Percentiles rank a stretch among this genome's conserved stretches.
Evolutionary conservation across 371 early-diverging fungal species (phyloP).

Genomic region (Gilbertella persicaria): DNA sequence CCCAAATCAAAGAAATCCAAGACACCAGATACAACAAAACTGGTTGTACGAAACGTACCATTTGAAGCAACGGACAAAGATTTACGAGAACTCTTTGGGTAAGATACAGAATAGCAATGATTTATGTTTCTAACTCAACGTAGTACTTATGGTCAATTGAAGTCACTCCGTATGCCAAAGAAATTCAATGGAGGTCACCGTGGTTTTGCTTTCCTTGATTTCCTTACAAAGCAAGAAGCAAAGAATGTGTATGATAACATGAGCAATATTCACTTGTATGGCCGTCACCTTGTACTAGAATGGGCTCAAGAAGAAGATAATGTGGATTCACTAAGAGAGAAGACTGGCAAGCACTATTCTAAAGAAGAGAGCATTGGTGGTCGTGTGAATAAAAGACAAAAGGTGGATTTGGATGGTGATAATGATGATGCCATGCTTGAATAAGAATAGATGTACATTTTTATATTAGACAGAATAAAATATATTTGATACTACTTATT

Average conservation of each 20-base stretch:
- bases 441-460: too few relatives aligned
- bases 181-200: slow-evolving; percentile 95
- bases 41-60: slow-evolving; percentile 97
- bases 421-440: slow-evolving; percentile 41
- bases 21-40: slow-evolving; percentile 69
- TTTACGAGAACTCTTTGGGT: slow-evolving; percentile 87
- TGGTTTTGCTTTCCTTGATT: slow-evolving; percentile 99
- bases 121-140: too few relatives aligned
- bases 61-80: slow-evolving; percentile 98
- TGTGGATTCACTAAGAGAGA: slow-evolving; percentile 66
- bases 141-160: slow-evolving; percentile 90
- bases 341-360: slow-evolving; percentile 66
- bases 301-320: slow-evolving; percentile 88
- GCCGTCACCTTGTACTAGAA: slow-evolving; percentile 96
- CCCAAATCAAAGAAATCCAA: slow-evolving; percentile 33
- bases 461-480: too few relatives aligned
- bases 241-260: slow-evolving; percentile 88
- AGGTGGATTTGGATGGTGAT: slow-evolving; percentile 52
- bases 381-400: slow-evolving; percentile 52
- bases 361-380: slow-evolving; percentile 54
- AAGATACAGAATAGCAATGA: slow-evolving; percentile 14
- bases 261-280: slow-evolving; percentile 96
- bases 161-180: slow-evolving; percentile 93
- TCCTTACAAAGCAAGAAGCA: slow-evolving; percentile 93
- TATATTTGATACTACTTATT: too few relatives aligned